Evolutionary conservation across 495 filamentous ascomycete genomes (phyloP).

Genomic region (Xylaria palmicola): DNA sequence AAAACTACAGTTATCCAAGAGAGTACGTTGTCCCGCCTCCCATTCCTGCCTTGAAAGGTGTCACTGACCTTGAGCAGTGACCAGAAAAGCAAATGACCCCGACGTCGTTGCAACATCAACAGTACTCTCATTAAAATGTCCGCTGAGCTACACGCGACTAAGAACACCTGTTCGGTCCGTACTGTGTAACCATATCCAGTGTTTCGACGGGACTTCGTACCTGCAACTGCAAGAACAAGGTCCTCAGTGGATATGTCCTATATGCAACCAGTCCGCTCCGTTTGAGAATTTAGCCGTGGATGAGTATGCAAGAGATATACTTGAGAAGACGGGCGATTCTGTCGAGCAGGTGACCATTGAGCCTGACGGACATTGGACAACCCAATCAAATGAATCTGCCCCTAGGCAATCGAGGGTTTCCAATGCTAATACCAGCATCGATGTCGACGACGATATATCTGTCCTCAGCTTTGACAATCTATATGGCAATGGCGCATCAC

Average conservation of each 20-base stretch:
- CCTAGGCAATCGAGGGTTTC: conserved; percentile 31
- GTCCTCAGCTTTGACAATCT: conserved; percentile 38
- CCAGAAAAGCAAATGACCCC: conserved; percentile 75
- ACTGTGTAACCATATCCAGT: conserved; percentile 85
- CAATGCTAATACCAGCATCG: conserved; percentile 36
- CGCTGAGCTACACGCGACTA: conserved; percentile 80
- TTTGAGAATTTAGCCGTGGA: conserved; percentile 85
- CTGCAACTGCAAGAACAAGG: conserved; percentile 93
- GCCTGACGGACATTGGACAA: conserved; percentile 75
- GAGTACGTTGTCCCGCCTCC: conserved; percentile 52
- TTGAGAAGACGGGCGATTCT: conserved; percentile 63
- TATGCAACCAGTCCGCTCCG: conserved; percentile 79
- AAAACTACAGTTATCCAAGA: conserved; percentile 80
- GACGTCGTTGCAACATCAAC: conserved; percentile 86
- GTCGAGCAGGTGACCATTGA: conserved; percentile 88
- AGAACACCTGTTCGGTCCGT: conserved; percentile 75
- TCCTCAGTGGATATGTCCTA: conserved; percentile 90
- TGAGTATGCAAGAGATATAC: conserved; percentile 89
- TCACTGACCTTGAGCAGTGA: conserved; percentile 55
- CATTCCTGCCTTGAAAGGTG: neutral
- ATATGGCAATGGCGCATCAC: conserved; percentile 2
- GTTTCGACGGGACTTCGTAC: conserved; percentile 93
- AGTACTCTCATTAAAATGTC: conserved; percentile 88
- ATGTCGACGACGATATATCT: conserved; percentile 68
- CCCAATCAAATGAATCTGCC: conserved; percentile 24